phyloP scores from a whole-genome alignment of 2,329 filamentous ascomycete species.

The Penicillium corylophilum region DNA sequence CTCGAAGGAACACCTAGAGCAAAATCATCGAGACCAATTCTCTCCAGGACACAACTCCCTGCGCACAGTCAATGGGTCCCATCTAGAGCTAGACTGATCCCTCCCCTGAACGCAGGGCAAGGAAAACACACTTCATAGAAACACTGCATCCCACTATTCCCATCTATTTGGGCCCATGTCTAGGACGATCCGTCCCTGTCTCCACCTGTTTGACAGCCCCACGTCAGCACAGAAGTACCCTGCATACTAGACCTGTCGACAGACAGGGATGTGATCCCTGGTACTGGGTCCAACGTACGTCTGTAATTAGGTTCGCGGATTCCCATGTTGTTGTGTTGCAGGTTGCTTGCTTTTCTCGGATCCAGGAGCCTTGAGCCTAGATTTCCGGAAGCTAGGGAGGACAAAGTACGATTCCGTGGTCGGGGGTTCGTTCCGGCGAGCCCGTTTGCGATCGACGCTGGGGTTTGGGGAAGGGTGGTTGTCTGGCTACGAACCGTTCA shows the following conservation, averaged over 20 bases:
- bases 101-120: background rate
- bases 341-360: too few species aligned
- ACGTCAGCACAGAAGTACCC: background rate
- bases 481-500: too few species aligned
- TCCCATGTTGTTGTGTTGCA: too few species aligned
- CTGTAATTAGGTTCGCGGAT: background rate
- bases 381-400: too few species aligned
- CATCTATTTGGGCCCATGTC: conserved; percentile 4
- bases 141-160: background rate
- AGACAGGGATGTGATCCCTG: conserved; percentile 4
- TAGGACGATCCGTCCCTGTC: background rate
- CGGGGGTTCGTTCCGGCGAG: too few species aligned
- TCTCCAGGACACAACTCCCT: too few species aligned
- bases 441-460: too few species aligned
- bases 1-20: too few species aligned
- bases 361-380: too few species aligned
- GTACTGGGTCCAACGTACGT: conserved; percentile 1
- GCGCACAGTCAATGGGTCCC: background rate
- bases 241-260: background rate
- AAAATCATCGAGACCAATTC: background rate
- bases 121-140: background rate
- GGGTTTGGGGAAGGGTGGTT: too few species aligned
- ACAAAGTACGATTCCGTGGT: too few species aligned
- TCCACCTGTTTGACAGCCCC: background rate
- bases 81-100: background rate